Conservation (phyloP, 495 filamentous ascomycete genomes). For the Hypoxylon trugodes region DNA sequence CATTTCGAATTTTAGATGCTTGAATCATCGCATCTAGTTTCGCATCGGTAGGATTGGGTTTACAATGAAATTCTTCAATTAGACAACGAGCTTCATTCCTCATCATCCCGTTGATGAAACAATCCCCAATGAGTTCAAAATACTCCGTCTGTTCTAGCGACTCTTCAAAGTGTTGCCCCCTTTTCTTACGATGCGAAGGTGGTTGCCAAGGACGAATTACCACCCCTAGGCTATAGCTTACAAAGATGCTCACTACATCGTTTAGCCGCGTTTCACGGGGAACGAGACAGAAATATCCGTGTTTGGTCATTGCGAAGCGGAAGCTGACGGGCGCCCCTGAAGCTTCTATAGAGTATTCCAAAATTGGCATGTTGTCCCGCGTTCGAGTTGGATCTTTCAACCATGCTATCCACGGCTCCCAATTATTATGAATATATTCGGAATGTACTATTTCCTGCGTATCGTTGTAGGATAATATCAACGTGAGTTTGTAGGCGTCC, state of each 20-base stretch:
- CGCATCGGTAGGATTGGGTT: slow-evolving; percentile 18
- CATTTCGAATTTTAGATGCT: slow-evolving; percentile 18
- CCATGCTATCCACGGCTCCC: slow-evolving; percentile 21
- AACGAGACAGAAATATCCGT: slow-evolving; percentile 37
- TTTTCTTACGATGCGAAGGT: neutral
- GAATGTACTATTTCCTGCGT: slow-evolving; percentile 16
- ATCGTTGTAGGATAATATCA: slow-evolving; percentile 16
- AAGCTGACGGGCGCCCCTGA: slow-evolving; percentile 8
- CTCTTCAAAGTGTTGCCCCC: neutral
- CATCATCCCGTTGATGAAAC: slow-evolving; percentile 44
- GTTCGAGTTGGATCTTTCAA: slow-evolving; percentile 6
- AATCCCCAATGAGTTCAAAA: slow-evolving; percentile 35
- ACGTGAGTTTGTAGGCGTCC: slow-evolving; percentile 28
- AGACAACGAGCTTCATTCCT: slow-evolving; percentile 37
- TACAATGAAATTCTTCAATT: slow-evolving; percentile 27
- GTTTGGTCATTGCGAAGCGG: slow-evolving; percentile 33
- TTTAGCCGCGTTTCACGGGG: slow-evolving; percentile 19
- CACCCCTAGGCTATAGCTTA: slow-evolving; percentile 13
- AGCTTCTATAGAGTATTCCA: slow-evolving; percentile 23
- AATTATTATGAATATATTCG: slow-evolving; percentile 12
- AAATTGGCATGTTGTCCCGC: slow-evolving; percentile 1
- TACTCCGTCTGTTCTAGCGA: neutral
- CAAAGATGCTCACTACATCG: slow-evolving; percentile 31
- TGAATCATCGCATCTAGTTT: slow-evolving; percentile 11
- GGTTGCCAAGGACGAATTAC: slow-evolving; percentile 22